These are phyloP conservation scores for Penicillium dipodomyicola DNA, from an alignment of 495 filamentous ascomycete species.

Conservation along the genomic window DNA sequence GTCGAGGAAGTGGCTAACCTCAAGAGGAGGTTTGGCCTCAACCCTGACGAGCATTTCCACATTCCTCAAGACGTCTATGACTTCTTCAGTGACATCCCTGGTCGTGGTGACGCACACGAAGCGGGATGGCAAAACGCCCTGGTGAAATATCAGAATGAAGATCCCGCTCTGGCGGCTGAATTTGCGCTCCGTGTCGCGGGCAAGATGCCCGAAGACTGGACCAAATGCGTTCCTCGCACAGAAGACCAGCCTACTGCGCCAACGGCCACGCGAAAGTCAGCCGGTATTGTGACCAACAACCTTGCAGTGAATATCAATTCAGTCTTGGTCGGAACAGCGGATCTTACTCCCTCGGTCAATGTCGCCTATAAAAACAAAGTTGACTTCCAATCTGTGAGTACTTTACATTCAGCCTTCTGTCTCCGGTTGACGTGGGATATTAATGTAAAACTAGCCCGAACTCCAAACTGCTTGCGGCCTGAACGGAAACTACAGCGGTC, in stretches of 20 bases:
- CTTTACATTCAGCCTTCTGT: background rate
- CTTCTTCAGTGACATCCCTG: constrained; percentile 43
- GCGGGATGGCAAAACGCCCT: constrained; percentile 31
- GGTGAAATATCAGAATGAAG: too few relatives aligned
- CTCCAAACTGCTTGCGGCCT: too few relatives aligned
- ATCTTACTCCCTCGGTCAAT: constrained; percentile 53
- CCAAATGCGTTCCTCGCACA: constrained; percentile 37
- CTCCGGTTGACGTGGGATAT: too few relatives aligned
- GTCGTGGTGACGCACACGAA: constrained; percentile 34
- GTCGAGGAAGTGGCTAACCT: constrained; percentile 12
- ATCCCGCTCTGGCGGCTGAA: constrained; percentile 41
- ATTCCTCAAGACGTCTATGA: constrained; percentile 42
- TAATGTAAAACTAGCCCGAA: too few relatives aligned
- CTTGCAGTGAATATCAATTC: constrained; percentile 40
- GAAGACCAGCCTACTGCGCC: constrained; percentile 41
- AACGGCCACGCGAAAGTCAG: too few relatives aligned
- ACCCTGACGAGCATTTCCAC: constrained; percentile 40
- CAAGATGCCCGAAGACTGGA: constrained; percentile 38
- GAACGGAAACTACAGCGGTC: constrained; percentile 31
- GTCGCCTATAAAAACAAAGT: constrained; percentile 49
- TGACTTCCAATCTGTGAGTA: constrained; percentile 32
- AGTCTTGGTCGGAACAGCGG: constrained; percentile 56
- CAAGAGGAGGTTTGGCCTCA: constrained; percentile 41
- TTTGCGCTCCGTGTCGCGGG: constrained; percentile 44
- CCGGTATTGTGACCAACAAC: constrained; percentile 31